Conservation (phyloP, 257 asterid genomes). For the Solanum ossicruentum region DNA sequence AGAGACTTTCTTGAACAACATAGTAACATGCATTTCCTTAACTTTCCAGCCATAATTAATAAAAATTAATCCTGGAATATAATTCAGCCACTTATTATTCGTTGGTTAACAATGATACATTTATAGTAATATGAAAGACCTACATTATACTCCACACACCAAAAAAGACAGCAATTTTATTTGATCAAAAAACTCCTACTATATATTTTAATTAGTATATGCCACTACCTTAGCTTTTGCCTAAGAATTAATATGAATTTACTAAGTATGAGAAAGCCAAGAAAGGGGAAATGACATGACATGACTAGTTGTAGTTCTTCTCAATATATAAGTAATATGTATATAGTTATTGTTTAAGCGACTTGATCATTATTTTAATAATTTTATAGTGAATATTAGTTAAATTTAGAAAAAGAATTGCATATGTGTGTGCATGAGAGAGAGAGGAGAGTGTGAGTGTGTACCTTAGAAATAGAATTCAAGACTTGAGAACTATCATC, state of each 20-base stretch:
- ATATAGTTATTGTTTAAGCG: accelerated
- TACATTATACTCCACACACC: background rate
- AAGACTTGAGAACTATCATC: background rate
- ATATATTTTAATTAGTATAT: background rate
- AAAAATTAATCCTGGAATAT: constrained; percentile 4
- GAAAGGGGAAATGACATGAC: background rate
- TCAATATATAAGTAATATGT: background rate
- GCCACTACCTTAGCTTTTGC: background rate
- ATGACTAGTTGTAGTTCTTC: background rate
- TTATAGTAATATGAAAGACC: background rate
- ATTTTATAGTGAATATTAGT: background rate
- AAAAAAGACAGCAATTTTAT: background rate
- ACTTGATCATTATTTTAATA: background rate
- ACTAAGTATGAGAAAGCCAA: background rate
- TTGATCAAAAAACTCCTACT: background rate
- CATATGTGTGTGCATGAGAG: background rate
- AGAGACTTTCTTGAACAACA: constrained; percentile 46
- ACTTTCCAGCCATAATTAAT: constrained; percentile 43
- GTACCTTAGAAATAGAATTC: background rate
- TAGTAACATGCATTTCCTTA: constrained; percentile 47
- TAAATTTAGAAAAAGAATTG: background rate
- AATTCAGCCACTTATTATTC: background rate
- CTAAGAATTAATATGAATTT: background rate
- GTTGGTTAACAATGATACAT: background rate
- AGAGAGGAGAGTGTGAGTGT: background rate